Evolutionary conservation across 768 basidiomycete species (phyloP).

Genomic region (Cytidiella melzeri): DNA sequence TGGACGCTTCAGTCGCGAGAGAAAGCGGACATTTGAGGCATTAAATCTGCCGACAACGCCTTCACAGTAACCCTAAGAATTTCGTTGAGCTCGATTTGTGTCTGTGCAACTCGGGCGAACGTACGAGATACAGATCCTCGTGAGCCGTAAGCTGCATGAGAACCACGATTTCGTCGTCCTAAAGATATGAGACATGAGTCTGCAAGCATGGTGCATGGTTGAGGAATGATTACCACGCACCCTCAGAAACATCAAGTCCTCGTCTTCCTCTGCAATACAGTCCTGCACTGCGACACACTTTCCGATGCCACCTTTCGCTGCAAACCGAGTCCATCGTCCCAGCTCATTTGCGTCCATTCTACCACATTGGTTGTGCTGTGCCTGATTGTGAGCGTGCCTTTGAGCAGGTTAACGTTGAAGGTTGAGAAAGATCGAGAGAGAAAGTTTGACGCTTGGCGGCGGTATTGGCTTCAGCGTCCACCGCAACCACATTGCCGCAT

Average conservation of each 20-base stretch:
- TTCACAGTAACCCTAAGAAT: conserved; percentile 73
- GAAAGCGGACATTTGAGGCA: conserved; percentile 59
- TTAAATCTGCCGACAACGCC: conserved; percentile 77
- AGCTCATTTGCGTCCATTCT: conserved; percentile 70
- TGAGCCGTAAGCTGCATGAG: conserved; percentile 60
- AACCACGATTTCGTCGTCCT: conserved; percentile 79
- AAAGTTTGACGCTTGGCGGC: neutral
- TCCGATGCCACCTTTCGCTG: conserved; percentile 80
- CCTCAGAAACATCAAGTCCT: conserved; percentile 86
- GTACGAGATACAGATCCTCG: conserved; percentile 56
- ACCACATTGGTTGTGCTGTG: too few relatives aligned
- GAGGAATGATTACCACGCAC: conserved; percentile 32
- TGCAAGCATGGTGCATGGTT: conserved; percentile 5
- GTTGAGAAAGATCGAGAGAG: too few relatives aligned
- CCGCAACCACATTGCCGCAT: too few relatives aligned
- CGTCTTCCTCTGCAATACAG: conserved; percentile 65
- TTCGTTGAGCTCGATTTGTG: neutral
- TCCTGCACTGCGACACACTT: conserved; percentile 69
- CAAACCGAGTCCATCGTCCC: conserved; percentile 79
- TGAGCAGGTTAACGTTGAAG: too few relatives aligned
- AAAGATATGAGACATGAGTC: neutral
- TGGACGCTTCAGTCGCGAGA: conserved; percentile 71
- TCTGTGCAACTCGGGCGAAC: conserved; percentile 18
- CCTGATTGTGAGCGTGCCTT: too few relatives aligned
- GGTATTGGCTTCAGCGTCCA: too few relatives aligned